Conservation (phyloP, 805 yeast species). For the Candida caryicola region DNA sequence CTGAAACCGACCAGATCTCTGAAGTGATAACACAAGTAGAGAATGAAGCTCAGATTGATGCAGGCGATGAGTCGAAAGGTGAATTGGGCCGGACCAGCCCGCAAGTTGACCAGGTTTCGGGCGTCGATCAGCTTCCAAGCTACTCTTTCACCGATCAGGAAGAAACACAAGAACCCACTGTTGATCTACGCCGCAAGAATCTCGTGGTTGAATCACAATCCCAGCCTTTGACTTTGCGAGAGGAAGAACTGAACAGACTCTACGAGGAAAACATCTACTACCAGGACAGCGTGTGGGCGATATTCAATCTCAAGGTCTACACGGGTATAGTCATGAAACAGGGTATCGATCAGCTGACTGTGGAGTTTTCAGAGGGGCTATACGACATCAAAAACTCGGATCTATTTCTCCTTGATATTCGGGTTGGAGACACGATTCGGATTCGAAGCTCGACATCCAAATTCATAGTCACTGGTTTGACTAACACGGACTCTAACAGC, state of each 20-base stretch:
- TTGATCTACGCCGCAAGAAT: constrained; percentile 10
- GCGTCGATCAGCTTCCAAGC: not conserved
- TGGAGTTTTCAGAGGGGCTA: constrained; percentile 40
- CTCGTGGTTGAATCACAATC: constrained; percentile 17
- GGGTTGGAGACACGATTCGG: constrained; percentile 54
- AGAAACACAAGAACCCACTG: constrained; percentile 8
- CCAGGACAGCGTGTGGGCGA: constrained; percentile 50
- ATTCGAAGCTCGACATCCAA: constrained; percentile 27
- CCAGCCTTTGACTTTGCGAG: constrained; percentile 10
- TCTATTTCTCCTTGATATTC: constrained; percentile 48
- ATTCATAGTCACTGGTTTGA: constrained; percentile 48
- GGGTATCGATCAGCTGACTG: constrained; percentile 27
- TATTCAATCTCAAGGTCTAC: constrained; percentile 45
- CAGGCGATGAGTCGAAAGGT: not conserved
- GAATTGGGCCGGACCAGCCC: not conserved
- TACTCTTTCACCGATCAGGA: not conserved
- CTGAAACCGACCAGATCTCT: not conserved
- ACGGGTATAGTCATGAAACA: constrained; percentile 44
- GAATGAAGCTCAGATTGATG: constrained; percentile 9
- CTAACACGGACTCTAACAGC: constrained; percentile 8
- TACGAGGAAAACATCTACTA: constrained; percentile 11
- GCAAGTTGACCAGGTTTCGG: constrained; percentile 1
- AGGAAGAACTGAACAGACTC: constrained; percentile 3
- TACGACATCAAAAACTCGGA: constrained; percentile 35
- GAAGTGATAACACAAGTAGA: constrained; percentile 10